phyloP scores from a whole-genome alignment of 495 filamentous ascomycete species.

The Pseudevernia furfuracea region DNA sequence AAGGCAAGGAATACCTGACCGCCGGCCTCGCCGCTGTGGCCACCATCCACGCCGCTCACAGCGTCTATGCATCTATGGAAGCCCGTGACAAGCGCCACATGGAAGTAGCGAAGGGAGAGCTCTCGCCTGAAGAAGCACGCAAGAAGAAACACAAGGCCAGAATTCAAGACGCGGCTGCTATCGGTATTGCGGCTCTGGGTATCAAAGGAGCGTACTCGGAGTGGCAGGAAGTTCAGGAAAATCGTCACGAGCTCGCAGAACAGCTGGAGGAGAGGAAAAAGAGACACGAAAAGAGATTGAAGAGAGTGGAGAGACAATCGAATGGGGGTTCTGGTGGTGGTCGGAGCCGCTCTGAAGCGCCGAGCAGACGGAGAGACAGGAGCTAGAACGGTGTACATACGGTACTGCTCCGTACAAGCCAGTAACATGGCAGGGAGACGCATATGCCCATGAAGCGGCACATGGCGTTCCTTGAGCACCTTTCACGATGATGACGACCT shows the following conservation, averaged over 20 bases:
- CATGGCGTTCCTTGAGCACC: not conserved
- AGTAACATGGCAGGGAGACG: not conserved
- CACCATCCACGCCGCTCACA: constrained; percentile 68
- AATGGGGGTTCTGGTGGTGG: not conserved
- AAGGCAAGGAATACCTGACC: constrained; percentile 69
- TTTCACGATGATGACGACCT: not conserved
- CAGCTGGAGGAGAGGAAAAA: constrained; percentile 22
- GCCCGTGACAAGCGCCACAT: constrained; percentile 57
- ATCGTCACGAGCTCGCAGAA: constrained; percentile 29
- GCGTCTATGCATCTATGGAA: constrained; percentile 64
- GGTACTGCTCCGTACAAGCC: not conserved
- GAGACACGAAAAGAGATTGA: constrained; percentile 26
- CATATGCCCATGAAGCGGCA: not conserved
- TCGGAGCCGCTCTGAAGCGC: constrained; percentile 12
- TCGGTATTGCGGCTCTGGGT: constrained; percentile 67
- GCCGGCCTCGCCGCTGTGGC: constrained; percentile 67
- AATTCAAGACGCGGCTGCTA: constrained; percentile 61
- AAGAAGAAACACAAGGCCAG: constrained; percentile 60
- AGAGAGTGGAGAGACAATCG: constrained; percentile 20
- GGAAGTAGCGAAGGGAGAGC: constrained; percentile 56
- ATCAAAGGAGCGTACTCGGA: constrained; percentile 55
- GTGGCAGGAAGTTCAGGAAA: constrained; percentile 47
- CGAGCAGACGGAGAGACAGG: constrained; percentile 10
- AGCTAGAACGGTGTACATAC: not conserved
- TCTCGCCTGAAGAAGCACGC: constrained; percentile 57